A percentile compares a stretch with the other conserved stretches of the same genome.
Evolutionary conservation across 768 basidiomycete genomes (phyloP).

Genomic region (Mycena alexandri): DNA sequence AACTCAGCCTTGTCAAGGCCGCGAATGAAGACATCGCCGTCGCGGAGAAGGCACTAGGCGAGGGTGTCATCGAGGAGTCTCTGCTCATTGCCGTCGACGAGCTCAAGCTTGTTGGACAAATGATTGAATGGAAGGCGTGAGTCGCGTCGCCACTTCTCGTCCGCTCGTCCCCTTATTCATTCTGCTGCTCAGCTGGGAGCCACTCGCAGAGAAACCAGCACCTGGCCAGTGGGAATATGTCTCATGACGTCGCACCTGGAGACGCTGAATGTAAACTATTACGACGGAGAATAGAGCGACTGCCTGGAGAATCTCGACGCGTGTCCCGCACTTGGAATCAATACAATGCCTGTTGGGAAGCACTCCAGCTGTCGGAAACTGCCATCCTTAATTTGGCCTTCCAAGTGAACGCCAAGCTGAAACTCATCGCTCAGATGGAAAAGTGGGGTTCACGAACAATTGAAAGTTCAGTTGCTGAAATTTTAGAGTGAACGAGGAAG

Average conservation of each 20-base stretch:
- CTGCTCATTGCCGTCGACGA: slow-evolving; percentile 88
- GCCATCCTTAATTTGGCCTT: no score
- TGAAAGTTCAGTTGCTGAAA: no score
- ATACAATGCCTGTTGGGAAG: no score
- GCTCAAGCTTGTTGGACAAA: slow-evolving; percentile 78
- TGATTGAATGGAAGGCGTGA: slow-evolving; percentile 97
- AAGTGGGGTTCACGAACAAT: no score
- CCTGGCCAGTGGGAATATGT: slow-evolving; percentile 91
- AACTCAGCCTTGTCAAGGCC: slow-evolving; percentile 78
- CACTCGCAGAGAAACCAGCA: slow-evolving; percentile 83
- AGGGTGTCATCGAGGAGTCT: slow-evolving; percentile 90
- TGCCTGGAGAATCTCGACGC: no score
- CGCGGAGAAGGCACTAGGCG: slow-evolving; percentile 82
- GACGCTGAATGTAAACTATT: no score
- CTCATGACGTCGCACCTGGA: slow-evolving; percentile 43
- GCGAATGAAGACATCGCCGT: slow-evolving; percentile 74
- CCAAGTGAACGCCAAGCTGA: no score
- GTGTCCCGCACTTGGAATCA: no score
- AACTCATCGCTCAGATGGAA: no score
- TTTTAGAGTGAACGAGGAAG: no score
- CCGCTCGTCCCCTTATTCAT: slow-evolving; percentile 16
- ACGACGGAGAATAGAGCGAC: no score
- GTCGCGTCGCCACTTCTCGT: slow-evolving; percentile 51
- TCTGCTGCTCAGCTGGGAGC: slow-evolving; percentile 79
- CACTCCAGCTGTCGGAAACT: no score